Conservation (phyloP, 495 filamentous ascomycete species). For the Xylaria castorea region DNA sequence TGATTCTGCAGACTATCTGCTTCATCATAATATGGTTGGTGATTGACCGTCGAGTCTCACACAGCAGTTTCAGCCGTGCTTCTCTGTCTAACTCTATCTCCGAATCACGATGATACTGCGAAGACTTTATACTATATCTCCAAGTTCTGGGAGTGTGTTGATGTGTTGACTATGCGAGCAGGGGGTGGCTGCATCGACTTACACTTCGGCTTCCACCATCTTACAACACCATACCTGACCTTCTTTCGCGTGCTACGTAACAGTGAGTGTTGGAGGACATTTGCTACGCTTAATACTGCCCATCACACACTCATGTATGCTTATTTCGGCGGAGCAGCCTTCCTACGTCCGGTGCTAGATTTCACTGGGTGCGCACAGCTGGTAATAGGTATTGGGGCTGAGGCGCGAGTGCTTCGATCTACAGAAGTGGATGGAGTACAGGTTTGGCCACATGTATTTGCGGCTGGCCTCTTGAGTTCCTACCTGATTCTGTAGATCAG, state of each 20-base stretch:
- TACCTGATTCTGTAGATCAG: not conserved
- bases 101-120: not conserved
- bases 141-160: constrained; percentile 1
- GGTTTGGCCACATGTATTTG: not conserved
- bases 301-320: not conserved
- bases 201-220: constrained; percentile 3
- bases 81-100: not conserved
- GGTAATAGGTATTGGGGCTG: not conserved
- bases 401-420: not conserved
- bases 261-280: not conserved
- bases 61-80: not conserved
- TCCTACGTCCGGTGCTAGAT: not conserved
- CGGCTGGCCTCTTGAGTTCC: not conserved
- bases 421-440: not conserved
- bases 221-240: not conserved
- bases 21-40: not conserved
- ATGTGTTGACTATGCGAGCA: not conserved
- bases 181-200: not conserved
- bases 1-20: not conserved
- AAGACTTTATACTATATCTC: not conserved
- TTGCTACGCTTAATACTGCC: not conserved
- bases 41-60: not conserved
- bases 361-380: not conserved
- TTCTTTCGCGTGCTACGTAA: not conserved
- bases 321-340: not conserved